Percentiles rank a stretch among this genome's conserved stretches.
Conservation (phyloP, 73 alveolate species). For the Halteria grandinella region DNA sequence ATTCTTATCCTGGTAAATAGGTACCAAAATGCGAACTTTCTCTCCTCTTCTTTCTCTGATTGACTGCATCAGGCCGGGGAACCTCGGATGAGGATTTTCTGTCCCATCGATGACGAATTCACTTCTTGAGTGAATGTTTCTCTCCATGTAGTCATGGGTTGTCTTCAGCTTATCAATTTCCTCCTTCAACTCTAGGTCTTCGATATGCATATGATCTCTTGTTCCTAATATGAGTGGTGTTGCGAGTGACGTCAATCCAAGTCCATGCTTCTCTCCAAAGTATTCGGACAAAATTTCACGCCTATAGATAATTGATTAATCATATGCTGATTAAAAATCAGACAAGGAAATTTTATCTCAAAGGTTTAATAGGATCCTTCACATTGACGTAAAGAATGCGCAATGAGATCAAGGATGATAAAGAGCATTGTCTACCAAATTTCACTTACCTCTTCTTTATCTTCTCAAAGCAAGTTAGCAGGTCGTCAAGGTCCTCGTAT, state of each 20-base stretch:
- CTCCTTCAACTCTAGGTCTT: conserved; percentile 19
- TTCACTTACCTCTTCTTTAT: conserved; percentile 47
- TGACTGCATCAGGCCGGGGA: conserved; percentile 83
- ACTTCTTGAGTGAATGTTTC: conserved; percentile 70
- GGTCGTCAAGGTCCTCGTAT: conserved; percentile 36
- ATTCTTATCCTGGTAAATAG: conserved; percentile 87
- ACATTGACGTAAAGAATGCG: too few relatives aligned
- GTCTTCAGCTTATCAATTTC: conserved; percentile 32
- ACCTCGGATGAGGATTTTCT: conserved; percentile 95
- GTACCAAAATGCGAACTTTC: conserved; percentile 88
- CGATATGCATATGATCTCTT: conserved; percentile 44
- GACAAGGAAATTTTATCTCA: too few relatives aligned
- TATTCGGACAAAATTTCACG: conserved; percentile 38
- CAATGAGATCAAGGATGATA: conserved; percentile 31
- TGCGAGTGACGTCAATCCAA: conserved; percentile 61
- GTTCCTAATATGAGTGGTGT: conserved; percentile 61
- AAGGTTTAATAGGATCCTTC: too few relatives aligned
- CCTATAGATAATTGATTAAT: neutral
- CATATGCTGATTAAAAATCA: too few relatives aligned
- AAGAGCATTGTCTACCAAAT: too few relatives aligned
- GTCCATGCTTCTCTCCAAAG: conserved; percentile 52
- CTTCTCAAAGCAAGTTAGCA: conserved; percentile 55
- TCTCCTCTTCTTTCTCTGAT: conserved; percentile 89
- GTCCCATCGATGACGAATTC: conserved; percentile 82
- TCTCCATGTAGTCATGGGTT: conserved; percentile 34